Evolutionary conservation across 352 stramenopile species (phyloP), one percentile per base, ranked within the genome.

Genomic region (Salisapilia sapeloensis): DNA sequence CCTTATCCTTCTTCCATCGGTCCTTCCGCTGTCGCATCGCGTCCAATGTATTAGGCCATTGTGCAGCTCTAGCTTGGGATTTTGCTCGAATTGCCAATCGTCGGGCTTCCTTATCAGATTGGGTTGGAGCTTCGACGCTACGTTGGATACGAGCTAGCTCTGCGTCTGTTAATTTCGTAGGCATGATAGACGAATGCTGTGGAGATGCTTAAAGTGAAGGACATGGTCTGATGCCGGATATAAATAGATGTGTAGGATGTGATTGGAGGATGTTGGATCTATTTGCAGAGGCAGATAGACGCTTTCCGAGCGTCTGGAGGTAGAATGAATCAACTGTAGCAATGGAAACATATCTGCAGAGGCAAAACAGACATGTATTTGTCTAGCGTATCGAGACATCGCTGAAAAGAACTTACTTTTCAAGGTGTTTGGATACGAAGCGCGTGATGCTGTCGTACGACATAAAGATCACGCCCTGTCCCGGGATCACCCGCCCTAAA

Each of bases 401-500:
- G 28, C 32, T 13, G n/a, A 29, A 13, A 4, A 40, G 11, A 7
- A 18, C 21, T 10, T 48, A 19, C 19, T 50, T 44, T 8, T 85
- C 69, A 2, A 85, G 45, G 34, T 77, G 62, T 14, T 33, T 39
- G 1, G 65, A 54, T 10, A 85, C 65, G 20, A 51, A 29, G 29
- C 54, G 52, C 18, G 65, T 66, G 43, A 93, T 81, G 39, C 63
- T 54, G 42, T 93, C 78, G 50, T 87, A 90, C 9, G 72, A 84
- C 83, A 96, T 96, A 55, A 97, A 97, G 53, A 97, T 97, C 31
- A 97, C 92, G 34, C 92, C 92, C 52, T 97, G 92, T n/a, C 92
- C 92, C 3, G 92, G 92, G 38, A 97, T 91, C 26, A 97, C 92
- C 35, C 92, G 74, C 2, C 85, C 87, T 16, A 97, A 53, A 11